A percentile compares a stretch with the other conserved stretches of the same genome.
Conservation (phyloP, 192 early-diverging fungal species). For the Linnemannia zychae region DNA sequence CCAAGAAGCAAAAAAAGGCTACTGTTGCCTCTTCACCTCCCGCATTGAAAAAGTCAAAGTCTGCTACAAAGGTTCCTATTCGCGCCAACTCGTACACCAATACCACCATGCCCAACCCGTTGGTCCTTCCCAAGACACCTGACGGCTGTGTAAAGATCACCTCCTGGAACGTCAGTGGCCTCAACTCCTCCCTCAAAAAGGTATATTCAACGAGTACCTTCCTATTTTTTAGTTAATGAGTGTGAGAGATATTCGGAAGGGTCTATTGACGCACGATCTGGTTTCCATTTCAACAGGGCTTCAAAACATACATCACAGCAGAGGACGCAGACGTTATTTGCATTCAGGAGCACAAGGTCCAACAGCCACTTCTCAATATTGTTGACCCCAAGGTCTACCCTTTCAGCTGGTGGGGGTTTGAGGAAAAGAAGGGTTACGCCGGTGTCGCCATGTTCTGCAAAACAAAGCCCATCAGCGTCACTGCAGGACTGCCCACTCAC, state of each 20-base stretch:
- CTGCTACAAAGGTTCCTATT: conserved; percentile 20
- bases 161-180: conserved; percentile 85
- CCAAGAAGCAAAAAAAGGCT: background rate
- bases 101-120: conserved; percentile 73
- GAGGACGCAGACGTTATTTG: conserved; percentile 88
- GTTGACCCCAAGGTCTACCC: conserved; percentile 75
- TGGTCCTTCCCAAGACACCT: conserved; percentile 65
- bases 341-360: conserved; percentile 90
- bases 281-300: conserved; percentile 60
- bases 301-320: conserved; percentile 76
- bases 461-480: conserved; percentile 73
- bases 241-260: background rate
- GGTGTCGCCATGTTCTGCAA: conserved; percentile 87
- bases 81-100: conserved; percentile 63
- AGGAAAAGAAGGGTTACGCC: conserved; percentile 84
- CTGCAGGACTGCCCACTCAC: conserved; percentile 70
- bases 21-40: background rate
- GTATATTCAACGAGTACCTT: conserved; percentile 39
- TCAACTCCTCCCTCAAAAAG: conserved; percentile 83
- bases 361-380: conserved; percentile 71
- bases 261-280: background rate
- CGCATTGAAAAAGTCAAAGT: conserved; percentile 11
- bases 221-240: background rate
- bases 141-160: conserved; percentile 72
- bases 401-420: conserved; percentile 77